phyloP scores from a whole-genome alignment of 2,329 filamentous ascomycete species.

The Aschersonia sp. region DNA sequence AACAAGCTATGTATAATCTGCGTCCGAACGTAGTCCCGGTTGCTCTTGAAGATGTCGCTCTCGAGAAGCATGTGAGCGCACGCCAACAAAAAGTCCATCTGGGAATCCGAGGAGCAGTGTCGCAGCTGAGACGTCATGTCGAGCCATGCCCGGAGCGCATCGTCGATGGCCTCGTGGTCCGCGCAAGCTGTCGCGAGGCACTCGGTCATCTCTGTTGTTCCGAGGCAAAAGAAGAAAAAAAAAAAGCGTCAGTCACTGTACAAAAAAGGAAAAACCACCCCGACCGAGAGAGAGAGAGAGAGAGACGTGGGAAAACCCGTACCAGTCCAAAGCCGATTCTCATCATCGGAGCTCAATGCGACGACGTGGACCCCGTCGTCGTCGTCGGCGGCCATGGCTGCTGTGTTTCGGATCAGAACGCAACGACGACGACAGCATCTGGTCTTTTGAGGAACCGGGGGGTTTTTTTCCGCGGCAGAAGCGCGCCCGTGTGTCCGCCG shows the following conservation, averaged over 20 bases:
- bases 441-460: slow-evolving; percentile 7
- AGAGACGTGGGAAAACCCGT: slow-evolving; percentile 8
- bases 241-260: not conserved
- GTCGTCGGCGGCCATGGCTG: slow-evolving; percentile 47
- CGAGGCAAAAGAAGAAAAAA: no score
- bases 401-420: slow-evolving; percentile 12
- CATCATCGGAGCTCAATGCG: slow-evolving; percentile 48
- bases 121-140: slow-evolving; percentile 61
- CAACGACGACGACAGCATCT: slow-evolving; percentile 20
- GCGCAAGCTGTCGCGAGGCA: slow-evolving; percentile 32
- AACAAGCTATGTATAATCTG: slow-evolving; percentile 81
- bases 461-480: not conserved
- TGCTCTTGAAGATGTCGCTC: slow-evolving; percentile 56
- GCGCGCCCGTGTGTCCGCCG: not conserved
- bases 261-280: not conserved
- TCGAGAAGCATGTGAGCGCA: slow-evolving; percentile 70
- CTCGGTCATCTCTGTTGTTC: slow-evolving; percentile 27
- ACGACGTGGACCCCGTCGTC: slow-evolving; percentile 27
- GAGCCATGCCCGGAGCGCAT: slow-evolving; percentile 73
- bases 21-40: slow-evolving; percentile 76
- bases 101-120: slow-evolving; percentile 59
- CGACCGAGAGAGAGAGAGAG: not conserved
- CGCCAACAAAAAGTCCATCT: slow-evolving; percentile 62
- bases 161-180: slow-evolving; percentile 54
- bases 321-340: slow-evolving; percentile 87